Conservation (phyloP, 208 protist species). For the Tritrichomonas foetus region DNA sequence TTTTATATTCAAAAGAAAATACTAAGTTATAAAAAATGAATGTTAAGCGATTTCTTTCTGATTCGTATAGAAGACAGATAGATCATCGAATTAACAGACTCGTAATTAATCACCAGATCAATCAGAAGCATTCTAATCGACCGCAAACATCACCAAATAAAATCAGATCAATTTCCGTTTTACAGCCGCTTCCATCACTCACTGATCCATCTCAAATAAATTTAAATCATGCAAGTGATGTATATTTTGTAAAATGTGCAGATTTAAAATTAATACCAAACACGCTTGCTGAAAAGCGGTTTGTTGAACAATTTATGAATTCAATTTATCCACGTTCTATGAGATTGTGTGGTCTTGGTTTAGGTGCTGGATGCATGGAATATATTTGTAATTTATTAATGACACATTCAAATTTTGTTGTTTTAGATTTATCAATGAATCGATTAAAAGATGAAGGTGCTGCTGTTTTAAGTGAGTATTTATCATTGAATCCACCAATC, state of each 20-base stretch:
- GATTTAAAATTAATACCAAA: conserved; percentile 15
- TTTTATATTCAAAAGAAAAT: background rate
- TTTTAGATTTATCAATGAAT: conserved; percentile 27
- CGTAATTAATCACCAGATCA: background rate
- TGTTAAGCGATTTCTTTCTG: conserved; percentile 11
- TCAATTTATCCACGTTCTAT: background rate
- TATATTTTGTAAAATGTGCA: background rate
- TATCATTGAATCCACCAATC: background rate
- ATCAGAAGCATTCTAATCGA: background rate
- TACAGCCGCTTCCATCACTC: background rate
- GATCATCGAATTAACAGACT: background rate
- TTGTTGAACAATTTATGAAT: conserved; percentile 32
- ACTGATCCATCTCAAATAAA: background rate
- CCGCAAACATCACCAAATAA: background rate
- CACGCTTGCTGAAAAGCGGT: background rate
- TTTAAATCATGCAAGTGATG: background rate
- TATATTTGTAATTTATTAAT: background rate
- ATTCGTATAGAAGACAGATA: background rate
- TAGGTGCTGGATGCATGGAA: background rate
- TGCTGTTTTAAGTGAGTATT: background rate
- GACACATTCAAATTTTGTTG: background rate
- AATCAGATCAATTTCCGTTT: background rate
- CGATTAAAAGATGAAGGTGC: background rate
- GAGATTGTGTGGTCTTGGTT: background rate
- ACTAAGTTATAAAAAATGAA: background rate